These are phyloP conservation scores for Westerdykella sp. DNA, from an alignment of 2,329 filamentous ascomycete genomes.

Conservation along the genomic window DNA sequence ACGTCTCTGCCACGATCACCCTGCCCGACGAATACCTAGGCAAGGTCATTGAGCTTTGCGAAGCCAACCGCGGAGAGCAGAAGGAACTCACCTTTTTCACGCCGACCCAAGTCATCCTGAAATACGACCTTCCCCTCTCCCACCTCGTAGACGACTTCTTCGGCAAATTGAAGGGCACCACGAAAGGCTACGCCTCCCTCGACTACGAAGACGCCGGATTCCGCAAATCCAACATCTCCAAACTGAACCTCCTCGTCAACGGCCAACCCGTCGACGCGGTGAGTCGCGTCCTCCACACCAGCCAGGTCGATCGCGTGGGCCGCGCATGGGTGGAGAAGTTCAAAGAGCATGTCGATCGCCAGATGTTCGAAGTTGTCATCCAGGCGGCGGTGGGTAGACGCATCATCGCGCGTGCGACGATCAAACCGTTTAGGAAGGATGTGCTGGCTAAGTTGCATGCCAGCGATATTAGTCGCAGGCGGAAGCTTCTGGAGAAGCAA, in stretches of 20 bases:
- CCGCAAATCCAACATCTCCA: slow-evolving; percentile 71
- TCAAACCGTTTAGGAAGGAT: slow-evolving; percentile 96
- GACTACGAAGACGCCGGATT: slow-evolving; percentile 97
- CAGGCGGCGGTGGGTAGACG: slow-evolving; percentile 79
- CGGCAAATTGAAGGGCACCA: slow-evolving; percentile 87
- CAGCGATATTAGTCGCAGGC: slow-evolving; percentile 72
- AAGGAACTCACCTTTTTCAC: slow-evolving; percentile 87
- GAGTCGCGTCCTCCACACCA: slow-evolving; percentile 77
- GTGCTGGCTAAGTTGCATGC: slow-evolving; percentile 91
- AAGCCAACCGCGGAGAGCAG: slow-evolving; percentile 81
- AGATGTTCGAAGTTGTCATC: slow-evolving; percentile 96
- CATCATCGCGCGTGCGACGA: slow-evolving; percentile 84
- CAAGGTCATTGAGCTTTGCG: slow-evolving; percentile 90
- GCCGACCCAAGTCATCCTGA: slow-evolving; percentile 84
- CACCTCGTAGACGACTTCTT: slow-evolving; percentile 96
- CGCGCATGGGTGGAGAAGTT: slow-evolving; percentile 90
- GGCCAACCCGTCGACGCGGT: slow-evolving; percentile 91
- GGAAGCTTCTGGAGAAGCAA: slow-evolving; percentile 91
- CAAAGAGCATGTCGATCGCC: slow-evolving; percentile 90
- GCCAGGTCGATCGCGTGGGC: slow-evolving; percentile 74
- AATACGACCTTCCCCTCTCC: slow-evolving; percentile 81
- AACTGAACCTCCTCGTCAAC: slow-evolving; percentile 90
- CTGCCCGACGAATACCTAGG: slow-evolving; percentile 91
- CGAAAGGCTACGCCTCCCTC: slow-evolving; percentile 90
- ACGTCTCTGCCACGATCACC: slow-evolving; percentile 77